A percentile compares a stretch with the other conserved stretches of the same genome.
These are phyloP conservation scores for Cynara cardunculus DNA, from an alignment of 129 eudicot genomes.

Conservation along the genomic window DNA sequence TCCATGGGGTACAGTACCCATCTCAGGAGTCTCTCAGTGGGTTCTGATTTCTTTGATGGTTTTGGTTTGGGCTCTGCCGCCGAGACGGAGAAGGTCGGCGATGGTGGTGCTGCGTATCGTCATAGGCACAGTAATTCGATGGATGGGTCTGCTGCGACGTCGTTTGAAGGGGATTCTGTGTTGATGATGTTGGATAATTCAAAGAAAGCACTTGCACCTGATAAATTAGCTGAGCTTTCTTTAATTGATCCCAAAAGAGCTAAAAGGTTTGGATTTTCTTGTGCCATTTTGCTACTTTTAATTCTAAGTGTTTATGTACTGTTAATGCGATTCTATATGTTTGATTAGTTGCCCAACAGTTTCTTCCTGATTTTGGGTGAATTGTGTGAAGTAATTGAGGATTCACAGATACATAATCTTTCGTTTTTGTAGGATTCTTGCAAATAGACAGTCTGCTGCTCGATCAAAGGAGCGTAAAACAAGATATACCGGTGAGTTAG, in stretches of 20 bases:
- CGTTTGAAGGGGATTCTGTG: conserved; percentile 51
- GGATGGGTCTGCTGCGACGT: conserved; percentile 59
- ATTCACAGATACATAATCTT: not conserved
- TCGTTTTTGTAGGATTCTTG: conserved; percentile 57
- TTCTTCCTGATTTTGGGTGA: not conserved
- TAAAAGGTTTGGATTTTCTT: conserved; percentile 47
- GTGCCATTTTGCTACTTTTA: too few relatives aligned
- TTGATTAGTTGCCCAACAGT: too few relatives aligned
- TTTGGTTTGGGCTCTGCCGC: conserved; percentile 20
- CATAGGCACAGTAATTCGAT: conserved; percentile 64
- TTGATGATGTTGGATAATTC: conserved; percentile 34
- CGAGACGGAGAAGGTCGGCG: conserved; percentile 8
- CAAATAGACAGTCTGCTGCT: conserved; percentile 96
- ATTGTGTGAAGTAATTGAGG: not conserved
- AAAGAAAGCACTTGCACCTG: conserved; percentile 68
- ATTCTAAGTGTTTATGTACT: too few relatives aligned
- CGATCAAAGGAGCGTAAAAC: conserved; percentile 82
- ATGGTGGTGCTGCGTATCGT: conserved; percentile 15
- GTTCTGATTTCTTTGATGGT: conserved; percentile 79
- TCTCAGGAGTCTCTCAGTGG: conserved; percentile 76
- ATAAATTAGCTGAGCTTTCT: conserved; percentile 76
- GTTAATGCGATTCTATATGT: too few relatives aligned
- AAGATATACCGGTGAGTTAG: conserved; percentile 70
- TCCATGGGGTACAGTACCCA: conserved; percentile 20
- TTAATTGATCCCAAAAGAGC: conserved; percentile 88